Conservation (phyloP, 73 alveolate genomes). For the Tetrahymena borealis region DNA sequence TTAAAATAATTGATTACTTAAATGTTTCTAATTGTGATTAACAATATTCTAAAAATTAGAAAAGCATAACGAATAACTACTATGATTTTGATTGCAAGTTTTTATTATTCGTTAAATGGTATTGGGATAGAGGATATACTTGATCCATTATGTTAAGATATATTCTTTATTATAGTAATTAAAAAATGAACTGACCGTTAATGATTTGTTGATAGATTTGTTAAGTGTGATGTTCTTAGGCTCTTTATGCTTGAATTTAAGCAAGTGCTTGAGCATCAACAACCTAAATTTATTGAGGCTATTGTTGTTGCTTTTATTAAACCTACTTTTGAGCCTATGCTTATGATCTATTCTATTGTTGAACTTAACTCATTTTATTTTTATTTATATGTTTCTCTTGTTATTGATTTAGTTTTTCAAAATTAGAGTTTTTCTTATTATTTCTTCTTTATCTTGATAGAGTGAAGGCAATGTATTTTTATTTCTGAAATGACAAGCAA, state of each 20-base stretch:
- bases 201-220: background rate
- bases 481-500: too few relatives aligned
- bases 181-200: background rate
- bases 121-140: too few relatives aligned
- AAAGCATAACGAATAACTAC: too few relatives aligned
- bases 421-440: background rate
- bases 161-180: too few relatives aligned
- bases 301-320: background rate
- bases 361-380: background rate
- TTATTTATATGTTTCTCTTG: background rate
- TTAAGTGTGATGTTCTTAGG: background rate
- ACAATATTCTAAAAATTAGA: too few relatives aligned
- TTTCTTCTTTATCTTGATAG: background rate
- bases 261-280: conserved; percentile 1
- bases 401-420: background rate
- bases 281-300: background rate
- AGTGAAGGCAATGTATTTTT: background rate
- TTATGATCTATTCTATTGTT: background rate
- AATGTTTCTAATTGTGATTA: too few relatives aligned
- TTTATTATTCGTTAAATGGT: too few relatives aligned
- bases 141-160: too few relatives aligned
- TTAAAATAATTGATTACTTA: background rate
- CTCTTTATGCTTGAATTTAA: background rate
- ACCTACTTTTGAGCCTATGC: background rate
- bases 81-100: too few relatives aligned